Percentiles rank a stretch among this genome's conserved stretches.
These are phyloP conservation scores for Microdochium trichocladiopsis DNA, from an alignment of 2,329 filamentous ascomycete species.

Conservation along the genomic window DNA sequence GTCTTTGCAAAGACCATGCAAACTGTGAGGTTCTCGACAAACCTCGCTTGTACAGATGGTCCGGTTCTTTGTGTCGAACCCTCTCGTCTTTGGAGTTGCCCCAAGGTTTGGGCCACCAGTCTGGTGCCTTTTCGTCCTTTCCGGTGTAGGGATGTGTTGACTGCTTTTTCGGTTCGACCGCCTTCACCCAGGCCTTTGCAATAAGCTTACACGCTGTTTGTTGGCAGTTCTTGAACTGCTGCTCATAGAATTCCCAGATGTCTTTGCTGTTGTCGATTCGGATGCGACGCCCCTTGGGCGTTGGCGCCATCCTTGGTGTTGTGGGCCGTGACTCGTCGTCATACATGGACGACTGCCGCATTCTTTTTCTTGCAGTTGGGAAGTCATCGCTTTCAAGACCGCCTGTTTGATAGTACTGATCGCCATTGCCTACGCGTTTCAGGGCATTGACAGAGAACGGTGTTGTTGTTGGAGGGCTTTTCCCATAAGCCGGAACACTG, in stretches of 20 bases:
- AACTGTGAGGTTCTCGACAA: constrained; percentile 12
- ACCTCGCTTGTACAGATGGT: constrained; percentile 65
- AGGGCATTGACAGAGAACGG: background rate
- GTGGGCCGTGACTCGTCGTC: constrained; percentile 23
- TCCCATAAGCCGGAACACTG: background rate
- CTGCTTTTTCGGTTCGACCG: constrained; percentile 71
- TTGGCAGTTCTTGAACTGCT: constrained; percentile 58
- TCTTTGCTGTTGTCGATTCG: constrained; percentile 45
- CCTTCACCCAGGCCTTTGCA: constrained; percentile 69
- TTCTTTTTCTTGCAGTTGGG: constrained; percentile 29
- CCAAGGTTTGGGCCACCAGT: constrained; percentile 60
- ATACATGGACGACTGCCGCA: constrained; percentile 14
- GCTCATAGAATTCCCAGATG: constrained; percentile 53
- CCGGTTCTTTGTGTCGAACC: constrained; percentile 65
- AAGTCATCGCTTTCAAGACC: constrained; percentile 18
- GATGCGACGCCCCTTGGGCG: constrained; percentile 34
- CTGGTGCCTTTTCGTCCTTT: constrained; percentile 53
- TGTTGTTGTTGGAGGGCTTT: background rate
- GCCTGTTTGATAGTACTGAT: constrained; percentile 3
- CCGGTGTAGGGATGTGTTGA: constrained; percentile 66
- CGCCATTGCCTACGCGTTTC: background rate
- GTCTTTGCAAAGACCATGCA: background rate
- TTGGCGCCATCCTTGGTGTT: constrained; percentile 30
- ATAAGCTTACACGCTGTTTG: constrained; percentile 67
- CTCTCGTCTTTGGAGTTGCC: constrained; percentile 40